Evolutionary conservation across 2,329 filamentous ascomycete species (phyloP), one percentile per base, ranked within the genome.

Genomic region (Aspergillus tamarii): DNA sequence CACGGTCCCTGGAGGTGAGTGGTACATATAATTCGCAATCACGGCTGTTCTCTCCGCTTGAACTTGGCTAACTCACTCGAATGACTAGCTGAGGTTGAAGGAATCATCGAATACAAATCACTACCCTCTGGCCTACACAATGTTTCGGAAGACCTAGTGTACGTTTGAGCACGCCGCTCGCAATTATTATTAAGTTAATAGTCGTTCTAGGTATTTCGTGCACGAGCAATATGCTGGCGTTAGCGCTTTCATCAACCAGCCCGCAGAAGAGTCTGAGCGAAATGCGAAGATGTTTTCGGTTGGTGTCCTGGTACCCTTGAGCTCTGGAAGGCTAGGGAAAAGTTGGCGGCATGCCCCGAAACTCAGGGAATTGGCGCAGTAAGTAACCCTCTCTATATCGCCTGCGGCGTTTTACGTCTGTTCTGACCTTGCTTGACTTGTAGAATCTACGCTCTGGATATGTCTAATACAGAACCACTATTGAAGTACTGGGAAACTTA

Each of bases 251-350:
- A 84, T 95, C 76, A 96, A 96, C 77, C 87, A 87, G 67, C 90
- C 91, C 3, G 93, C 92, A 56, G 88, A 90, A 16, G 91, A 92
- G 70, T 88, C 87, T 59, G 88, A 92, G 59, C 90, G 95, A 64
- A 92, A 96, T 83, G 95, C 95, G 57, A 88, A 91, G 70, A 97
- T 99, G 88, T 89, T 97, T 67, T 91, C 94, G 16, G 93, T 98
- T 1, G 95, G 95, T 46, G 87, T 94, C 32, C 82, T 99, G 69
- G 93, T 98, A 1, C 92, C 93, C 8, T 79, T 97, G 58, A 94
- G 90, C 74, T 91, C 91, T 73, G 94, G 94, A 28, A 87, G 93
- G 60, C 82, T 98, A 26, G 95, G 95, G 4, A 88, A 94, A 67
- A 91, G 90, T 59, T 99, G 95, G 95, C 87, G 90, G 69, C 93